Base-by-base conservation (phyloP, 1,284 basidiomycete genomes). In the Cryptococcus jaspeensis region DNA sequence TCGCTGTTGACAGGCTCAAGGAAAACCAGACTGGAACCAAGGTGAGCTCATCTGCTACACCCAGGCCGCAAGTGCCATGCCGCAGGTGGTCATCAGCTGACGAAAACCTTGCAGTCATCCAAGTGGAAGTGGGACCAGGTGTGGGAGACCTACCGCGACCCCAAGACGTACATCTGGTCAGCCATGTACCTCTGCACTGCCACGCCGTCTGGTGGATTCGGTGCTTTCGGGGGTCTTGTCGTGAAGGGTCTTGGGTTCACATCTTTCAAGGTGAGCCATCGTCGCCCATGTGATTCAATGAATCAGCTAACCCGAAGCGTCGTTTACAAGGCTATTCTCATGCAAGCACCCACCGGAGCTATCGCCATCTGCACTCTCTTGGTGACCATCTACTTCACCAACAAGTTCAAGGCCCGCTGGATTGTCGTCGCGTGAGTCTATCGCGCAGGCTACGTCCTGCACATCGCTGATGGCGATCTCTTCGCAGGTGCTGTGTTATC, bases 341-440 rank as follows among this genome's bases (percentile, higher is more conserved):
- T 62, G 57, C 60, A 66, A 45, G 66, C 81, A 50, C 81, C 81
- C 2, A 81, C 81, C 56, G 67, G 71, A 12, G 78, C 73, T 6
- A 64, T 82, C 43, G 78, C 79, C 60, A 74, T 82, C 32, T 60
- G 81, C 57, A 42, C 78, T 23, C 77, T 77, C 28, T 61, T 80
- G n/a, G 46, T 68, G 32, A 62, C 77, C 1, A 80, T 77, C 12
- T 74, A 64, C 25, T 61, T 81, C 13, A 78, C 79, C 9, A 80
- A 76, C 45, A 76, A 74, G 54, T 73, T 79, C 56, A 81, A 81
- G 58, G 67, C 80, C 18, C 79, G 81, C 58, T 81, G 77, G 73
- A 78, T 79, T 5, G 52, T 64, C 52, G 59, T 64, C 42, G 43
- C 53, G 5, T 28, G 59, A 23, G 65, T 79, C 72, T 18, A 32